Evolutionary conservation across 192 early-diverging fungal genomes (phyloP), one percentile per base, ranked within the genome.

Genomic region (Coemansia aciculifera): DNA sequence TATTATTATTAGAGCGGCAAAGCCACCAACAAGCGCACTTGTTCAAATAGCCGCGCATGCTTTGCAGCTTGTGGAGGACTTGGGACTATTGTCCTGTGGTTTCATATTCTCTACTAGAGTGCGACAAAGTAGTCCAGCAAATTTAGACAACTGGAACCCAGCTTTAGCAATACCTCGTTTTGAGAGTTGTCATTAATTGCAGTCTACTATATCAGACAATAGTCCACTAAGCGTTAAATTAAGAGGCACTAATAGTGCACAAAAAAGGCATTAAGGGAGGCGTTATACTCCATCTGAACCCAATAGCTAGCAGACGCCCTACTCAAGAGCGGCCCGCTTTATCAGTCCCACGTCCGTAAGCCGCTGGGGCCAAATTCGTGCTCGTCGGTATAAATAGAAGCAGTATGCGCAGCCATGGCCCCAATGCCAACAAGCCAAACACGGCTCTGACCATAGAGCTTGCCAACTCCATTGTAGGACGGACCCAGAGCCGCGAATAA

Each of bases 401-500:
- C 34, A 49, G 19, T n/a, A 62, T 44, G 10, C 64, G 43, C 19
- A 64, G 63, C 24, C 64, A 69, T 39, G 59, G 59, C 19, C 59
- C n/a, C 36, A 39, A 39, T 13, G 59, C 64, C 37, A 73, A 42
- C 15, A 67, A 39, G 46, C 64, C 56, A 32, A 81, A 61, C 23
- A 65, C 63, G 15, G 59, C 65, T 32, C 67, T 56, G 0, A 54
- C 24, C 21, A 68, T 42, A 37, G 63, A 34, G 19, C 54, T 43
- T 15, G 52, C 32, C n/a, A 73, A 31, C 21, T 48, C 49, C 68
- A 72, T 63, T 29, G 70, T 19, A 31, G 79, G 74, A 44, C 61
- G 61, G 44, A 76, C 43, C 48, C 54, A 73, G 24, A 81, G 49
- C 6, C 68, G 63, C 31, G 66, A 49, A 36, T 81, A 71, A 21